Base-by-base conservation (phyloP, 805 yeast genomes). In the Saturnispora dispora region DNA sequence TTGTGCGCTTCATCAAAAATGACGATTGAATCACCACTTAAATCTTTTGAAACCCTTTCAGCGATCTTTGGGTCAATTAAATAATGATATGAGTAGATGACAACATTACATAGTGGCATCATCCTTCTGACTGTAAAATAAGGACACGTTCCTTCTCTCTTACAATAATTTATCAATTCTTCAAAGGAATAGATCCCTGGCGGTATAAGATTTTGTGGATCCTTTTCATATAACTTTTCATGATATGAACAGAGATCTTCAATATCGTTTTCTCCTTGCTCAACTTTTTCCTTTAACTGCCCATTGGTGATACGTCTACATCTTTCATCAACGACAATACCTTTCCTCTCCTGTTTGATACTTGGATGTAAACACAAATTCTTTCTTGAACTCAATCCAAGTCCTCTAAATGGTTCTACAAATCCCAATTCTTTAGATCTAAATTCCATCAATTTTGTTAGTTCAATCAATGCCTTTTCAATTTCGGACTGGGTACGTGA, bases 401-500 rank as follows among this genome's bases (percentile, higher is more conserved):
- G 69, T 0, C 98, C 99, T 57, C 97, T 73, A 65, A 93, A 93
- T 51, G 89, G 95, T 65, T 93, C 99, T 22, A 72, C 83, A 60
- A 76, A 81, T 0, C 98, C 98, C 47, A 93, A 72, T 62, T 88
- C 96, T 46, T 80, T 74, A 2, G 89, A 69, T 58, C 99, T 76
- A 63, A 77, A 93, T 51, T 81, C 87, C 98, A 93, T 93, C 60
- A 93, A 74, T 51, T 79, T 81, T 55, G 86, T 82, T 72, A 93
- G 74, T 71, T 93, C 99, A 7, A 91, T 88, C 63, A 93, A 71
- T 0, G 99, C 97, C 69, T 93, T 93, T 70, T 93, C 99, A 65
- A 93, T 93, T 71, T 93, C 99, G 10, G 97, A 88, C 98, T 93
- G 93, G 33, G 99, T 93, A 76, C 99, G 98, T 5, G 99, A 93